phyloP scores from a whole-genome alignment of 495 filamentous ascomycete genomes.

The Hypoxylon fragiforme region DNA sequence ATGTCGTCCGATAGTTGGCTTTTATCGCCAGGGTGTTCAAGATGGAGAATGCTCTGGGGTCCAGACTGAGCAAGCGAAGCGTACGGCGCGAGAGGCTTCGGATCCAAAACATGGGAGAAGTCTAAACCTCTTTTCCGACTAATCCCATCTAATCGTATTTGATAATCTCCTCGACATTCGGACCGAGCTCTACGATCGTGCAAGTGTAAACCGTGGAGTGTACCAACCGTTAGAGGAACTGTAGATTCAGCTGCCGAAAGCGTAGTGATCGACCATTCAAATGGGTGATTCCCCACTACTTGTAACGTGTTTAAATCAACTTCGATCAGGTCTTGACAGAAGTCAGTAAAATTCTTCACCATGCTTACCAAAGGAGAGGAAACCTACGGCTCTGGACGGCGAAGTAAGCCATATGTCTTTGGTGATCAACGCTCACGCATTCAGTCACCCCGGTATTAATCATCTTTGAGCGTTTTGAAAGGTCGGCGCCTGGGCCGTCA shows the following conservation, averaged over 20 bases:
- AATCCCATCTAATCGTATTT: constrained; percentile 42
- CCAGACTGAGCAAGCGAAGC: constrained; percentile 80
- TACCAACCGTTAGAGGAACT: constrained; percentile 83
- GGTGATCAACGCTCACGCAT: constrained; percentile 78
- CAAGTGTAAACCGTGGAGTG: constrained; percentile 78
- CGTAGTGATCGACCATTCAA: constrained; percentile 81
- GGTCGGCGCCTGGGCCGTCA: constrained; percentile 49
- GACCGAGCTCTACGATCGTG: constrained; percentile 68
- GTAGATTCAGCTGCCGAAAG: constrained; percentile 74
- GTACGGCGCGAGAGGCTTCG: constrained; percentile 56
- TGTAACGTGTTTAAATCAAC: constrained; percentile 80
- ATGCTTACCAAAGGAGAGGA: not conserved
- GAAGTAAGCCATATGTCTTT: constrained; percentile 71
- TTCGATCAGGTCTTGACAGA: constrained; percentile 65
- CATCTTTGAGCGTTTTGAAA: constrained; percentile 47
- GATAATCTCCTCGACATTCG: constrained; percentile 19
- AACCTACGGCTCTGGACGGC: constrained; percentile 69
- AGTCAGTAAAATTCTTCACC: constrained; percentile 28
- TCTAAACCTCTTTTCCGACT: constrained; percentile 36
- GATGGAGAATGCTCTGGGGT: constrained; percentile 80
- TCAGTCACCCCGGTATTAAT: constrained; percentile 74
- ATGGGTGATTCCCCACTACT: constrained; percentile 70
- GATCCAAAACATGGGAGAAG: constrained; percentile 38
- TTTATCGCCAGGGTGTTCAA: constrained; percentile 56
- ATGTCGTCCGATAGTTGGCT: constrained; percentile 63